These are phyloP conservation scores for Metschnikowia picachoensis DNA, from an alignment of 805 yeast genomes.

Conservation along the genomic window DNA sequence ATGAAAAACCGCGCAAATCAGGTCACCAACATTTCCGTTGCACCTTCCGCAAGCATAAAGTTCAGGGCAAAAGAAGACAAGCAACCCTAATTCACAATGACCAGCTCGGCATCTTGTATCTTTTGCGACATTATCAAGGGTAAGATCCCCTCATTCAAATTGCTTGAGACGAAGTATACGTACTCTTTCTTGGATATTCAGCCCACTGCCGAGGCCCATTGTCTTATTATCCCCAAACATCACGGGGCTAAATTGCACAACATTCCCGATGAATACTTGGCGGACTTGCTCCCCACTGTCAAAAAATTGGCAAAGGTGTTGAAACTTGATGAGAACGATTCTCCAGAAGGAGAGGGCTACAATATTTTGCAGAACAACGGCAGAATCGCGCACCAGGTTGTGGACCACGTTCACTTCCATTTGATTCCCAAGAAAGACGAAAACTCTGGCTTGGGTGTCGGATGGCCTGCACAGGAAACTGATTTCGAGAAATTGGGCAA, in stretches of 20 bases:
- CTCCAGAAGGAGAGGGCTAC: slow-evolving; percentile 68
- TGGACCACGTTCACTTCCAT: slow-evolving; percentile 95
- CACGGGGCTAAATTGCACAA: slow-evolving; percentile 93
- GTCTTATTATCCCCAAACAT: slow-evolving; percentile 84
- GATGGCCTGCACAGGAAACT: slow-evolving; percentile 90
- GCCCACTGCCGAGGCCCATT: slow-evolving; percentile 87
- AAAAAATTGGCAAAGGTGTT: slow-evolving; percentile 78
- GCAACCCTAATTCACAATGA: slow-evolving; percentile 9
- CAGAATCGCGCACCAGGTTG: slow-evolving; percentile 90
- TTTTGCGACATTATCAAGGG: slow-evolving; percentile 95
- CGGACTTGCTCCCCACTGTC: slow-evolving; percentile 83
- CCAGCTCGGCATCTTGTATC: slow-evolving; percentile 64
- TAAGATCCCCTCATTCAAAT: slow-evolving; percentile 90
- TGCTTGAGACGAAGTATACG: slow-evolving; percentile 77
- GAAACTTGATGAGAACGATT: slow-evolving; percentile 59
- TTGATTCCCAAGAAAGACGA: slow-evolving; percentile 82
- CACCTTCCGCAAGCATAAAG: too few species aligned
- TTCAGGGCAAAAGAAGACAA: too few species aligned
- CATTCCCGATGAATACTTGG: slow-evolving; percentile 85
- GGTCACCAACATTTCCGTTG: too few species aligned
- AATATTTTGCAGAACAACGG: slow-evolving; percentile 93
- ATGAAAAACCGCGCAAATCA: too few species aligned
- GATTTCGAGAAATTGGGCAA: slow-evolving; percentile 69
- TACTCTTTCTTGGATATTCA: slow-evolving; percentile 90
- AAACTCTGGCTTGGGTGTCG: slow-evolving; percentile 75